Percentiles rank a stretch among this genome's conserved stretches.
phyloP scores from a whole-genome alignment of 805 yeast genomes.

The Barnettozyma populi region DNA sequence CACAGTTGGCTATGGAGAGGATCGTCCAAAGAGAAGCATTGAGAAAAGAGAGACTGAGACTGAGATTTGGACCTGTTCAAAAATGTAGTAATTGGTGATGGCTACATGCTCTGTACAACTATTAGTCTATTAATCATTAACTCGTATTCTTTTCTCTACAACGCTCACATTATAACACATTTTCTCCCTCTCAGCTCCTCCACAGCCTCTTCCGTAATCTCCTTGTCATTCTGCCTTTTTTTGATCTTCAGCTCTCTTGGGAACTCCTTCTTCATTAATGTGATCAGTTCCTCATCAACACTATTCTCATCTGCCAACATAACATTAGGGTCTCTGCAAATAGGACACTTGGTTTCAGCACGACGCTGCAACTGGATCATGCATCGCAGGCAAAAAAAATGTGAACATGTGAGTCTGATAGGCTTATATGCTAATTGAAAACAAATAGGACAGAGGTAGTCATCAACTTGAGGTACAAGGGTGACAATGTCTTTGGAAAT shows the following conservation, averaged over 20 bases:
- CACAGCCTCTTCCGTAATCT: slow-evolving; percentile 38
- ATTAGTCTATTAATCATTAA: neutral
- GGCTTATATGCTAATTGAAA: slow-evolving; percentile 69
- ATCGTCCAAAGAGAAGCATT: neutral
- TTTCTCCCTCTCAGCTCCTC: slow-evolving; percentile 16
- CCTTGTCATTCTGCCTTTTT: slow-evolving; percentile 47
- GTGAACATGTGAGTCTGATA: slow-evolving; percentile 56
- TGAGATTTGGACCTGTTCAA: neutral
- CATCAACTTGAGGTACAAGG: slow-evolving; percentile 68
- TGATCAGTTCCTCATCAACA: slow-evolving; percentile 49
- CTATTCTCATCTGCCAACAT: slow-evolving; percentile 53
- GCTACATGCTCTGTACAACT: neutral
- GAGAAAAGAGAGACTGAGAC: neutral
- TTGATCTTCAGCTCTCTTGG: slow-evolving; percentile 65
- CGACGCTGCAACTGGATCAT: slow-evolving; percentile 61
- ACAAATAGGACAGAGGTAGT: slow-evolving; percentile 72
- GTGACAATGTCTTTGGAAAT: slow-evolving; percentile 50
- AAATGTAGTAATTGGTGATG: too few species aligned
- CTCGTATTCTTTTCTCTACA: neutral
- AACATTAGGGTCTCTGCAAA: slow-evolving; percentile 53
- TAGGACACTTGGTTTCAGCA: slow-evolving; percentile 57
- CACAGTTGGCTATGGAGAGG: neutral
- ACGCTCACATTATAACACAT: slow-evolving; percentile 2
- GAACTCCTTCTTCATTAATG: slow-evolving; percentile 51
- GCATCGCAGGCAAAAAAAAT: slow-evolving; percentile 69